These are phyloP conservation scores for Penicillium psychrosexuale DNA, from an alignment of 2,329 filamentous ascomycete species.

Conservation along the genomic window DNA sequence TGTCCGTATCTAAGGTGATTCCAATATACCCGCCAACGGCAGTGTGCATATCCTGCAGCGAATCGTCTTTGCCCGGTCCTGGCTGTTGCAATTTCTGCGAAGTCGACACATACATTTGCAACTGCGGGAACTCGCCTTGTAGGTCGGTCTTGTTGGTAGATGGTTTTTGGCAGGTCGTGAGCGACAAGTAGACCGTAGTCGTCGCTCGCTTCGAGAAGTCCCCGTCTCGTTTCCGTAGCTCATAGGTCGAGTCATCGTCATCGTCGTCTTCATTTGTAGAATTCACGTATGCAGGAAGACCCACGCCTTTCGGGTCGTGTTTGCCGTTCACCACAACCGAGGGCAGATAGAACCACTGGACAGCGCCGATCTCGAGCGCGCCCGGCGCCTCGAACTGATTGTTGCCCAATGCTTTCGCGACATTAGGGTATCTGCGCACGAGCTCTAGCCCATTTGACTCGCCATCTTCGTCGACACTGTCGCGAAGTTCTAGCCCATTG, in stretches of 20 bases:
- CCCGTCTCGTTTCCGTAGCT: constrained; percentile 17
- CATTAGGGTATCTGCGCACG: constrained; percentile 56
- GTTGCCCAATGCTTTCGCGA: constrained; percentile 55
- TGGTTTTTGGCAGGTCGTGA: constrained; percentile 83
- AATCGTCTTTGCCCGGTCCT: constrained; percentile 55
- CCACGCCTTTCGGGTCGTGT: constrained; percentile 34
- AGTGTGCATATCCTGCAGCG: constrained; percentile 40
- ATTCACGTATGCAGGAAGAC: constrained; percentile 29
- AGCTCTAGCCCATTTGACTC: constrained; percentile 42
- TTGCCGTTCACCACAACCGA: constrained; percentile 53
- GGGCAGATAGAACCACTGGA: constrained; percentile 63
- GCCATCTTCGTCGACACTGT: constrained; percentile 29
- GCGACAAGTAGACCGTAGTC: constrained; percentile 70
- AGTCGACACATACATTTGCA: constrained; percentile 73
- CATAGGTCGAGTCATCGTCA: background rate
- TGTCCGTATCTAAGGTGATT: constrained; percentile 58
- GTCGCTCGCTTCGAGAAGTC: constrained; percentile 34
- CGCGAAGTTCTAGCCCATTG: constrained; percentile 32
- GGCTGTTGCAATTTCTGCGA: constrained; percentile 62
- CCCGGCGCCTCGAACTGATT: constrained; percentile 59
- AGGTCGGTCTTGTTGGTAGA: constrained; percentile 48
- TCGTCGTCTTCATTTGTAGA: constrained; percentile 24
- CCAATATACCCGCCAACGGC: constrained; percentile 70
- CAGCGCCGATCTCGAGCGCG: constrained; percentile 62
- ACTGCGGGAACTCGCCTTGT: constrained; percentile 59